Base-by-base conservation (phyloP, 176 grass and related monocot species). In the Tuctoria greenei region DNA sequence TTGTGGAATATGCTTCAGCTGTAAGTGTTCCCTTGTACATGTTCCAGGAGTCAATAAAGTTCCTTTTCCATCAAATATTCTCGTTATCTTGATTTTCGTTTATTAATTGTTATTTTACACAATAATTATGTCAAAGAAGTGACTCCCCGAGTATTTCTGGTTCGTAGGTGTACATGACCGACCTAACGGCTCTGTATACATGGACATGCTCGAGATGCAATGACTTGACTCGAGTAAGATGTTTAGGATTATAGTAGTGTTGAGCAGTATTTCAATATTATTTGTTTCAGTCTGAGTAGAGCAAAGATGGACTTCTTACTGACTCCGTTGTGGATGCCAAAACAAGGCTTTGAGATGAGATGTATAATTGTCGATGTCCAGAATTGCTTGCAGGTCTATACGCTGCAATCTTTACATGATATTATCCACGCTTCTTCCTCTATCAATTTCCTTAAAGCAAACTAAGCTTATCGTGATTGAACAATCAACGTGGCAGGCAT, bases 181-280 rank as follows among this genome's bases (percentile, higher is more conserved):
- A 95, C 78, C 82, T 91, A 87, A 88, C 89, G 18, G 80, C 79
- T 28, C 73, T 91, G 65, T 91, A 86, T 79, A 57, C 79, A 28
- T 89, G 93, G 89, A 97, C 88, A n/a, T 97, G 95, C 77, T 73
- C 88, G 45, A 89, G 91, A 86, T 97, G 95, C 79, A 89, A 89
- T 76, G 91, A 88, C 63, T 69, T 97, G 63, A 97, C 86, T 63
- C 78, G 26, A 81, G 95, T 97, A 84, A 68, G 83, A 69, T 16
- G 60, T 20, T 43, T 64, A 70, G 72, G 35, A 79, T 3, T 68
- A 23, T 61, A 15, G 6, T 42, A 51, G 5, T 51, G 9, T 42
- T 21, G 45, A 49, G 20, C 36, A 38, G 15, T 66, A 42, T 71
- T 45, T 73, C 11, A 70, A 13, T 50, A 20, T 78, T 43, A n/a